phyloP scores from a whole-genome alignment of 2,329 filamentous ascomycete species.

The Raffaelea ambrosiae region DNA sequence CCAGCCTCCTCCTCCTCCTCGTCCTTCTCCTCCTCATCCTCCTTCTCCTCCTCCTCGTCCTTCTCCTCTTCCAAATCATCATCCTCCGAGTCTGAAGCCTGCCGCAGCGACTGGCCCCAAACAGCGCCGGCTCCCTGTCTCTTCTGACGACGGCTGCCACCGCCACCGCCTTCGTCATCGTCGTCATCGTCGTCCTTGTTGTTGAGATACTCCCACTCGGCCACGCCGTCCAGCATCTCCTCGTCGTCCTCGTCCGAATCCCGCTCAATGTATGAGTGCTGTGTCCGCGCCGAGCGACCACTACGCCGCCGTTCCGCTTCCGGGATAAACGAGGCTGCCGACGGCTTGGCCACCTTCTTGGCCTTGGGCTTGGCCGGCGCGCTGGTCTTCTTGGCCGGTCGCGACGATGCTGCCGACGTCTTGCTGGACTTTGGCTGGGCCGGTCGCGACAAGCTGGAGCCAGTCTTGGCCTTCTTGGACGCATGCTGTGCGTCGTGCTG shows the following conservation, averaged over 20 bases:
- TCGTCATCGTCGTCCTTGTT: constrained; percentile 19
- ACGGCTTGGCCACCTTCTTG: constrained; percentile 18
- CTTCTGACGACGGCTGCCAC: not conserved
- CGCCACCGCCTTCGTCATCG: not conserved
- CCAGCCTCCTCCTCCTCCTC: not conserved
- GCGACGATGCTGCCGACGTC: too few relatives aligned
- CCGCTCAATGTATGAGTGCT: constrained; percentile 45
- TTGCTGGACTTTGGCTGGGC: constrained; percentile 15
- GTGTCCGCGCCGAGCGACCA: constrained; percentile 35
- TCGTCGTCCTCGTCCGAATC: constrained; percentile 50
- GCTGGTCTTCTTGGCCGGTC: not conserved
- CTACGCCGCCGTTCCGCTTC: constrained; percentile 45
- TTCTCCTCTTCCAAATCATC: too few relatives aligned
- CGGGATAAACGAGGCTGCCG: constrained; percentile 17
- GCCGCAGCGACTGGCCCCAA: constrained; percentile 9
- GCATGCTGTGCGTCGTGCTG: constrained; percentile 25
- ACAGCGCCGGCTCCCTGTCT: not conserved
- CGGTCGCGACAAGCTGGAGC: constrained; percentile 4
- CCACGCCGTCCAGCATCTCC: constrained; percentile 53
- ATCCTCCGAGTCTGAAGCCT: constrained; percentile 6
- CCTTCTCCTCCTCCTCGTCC: not conserved
- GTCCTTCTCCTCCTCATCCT: not conserved
- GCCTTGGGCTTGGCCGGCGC: constrained; percentile 23
- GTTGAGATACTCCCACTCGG: constrained; percentile 45
- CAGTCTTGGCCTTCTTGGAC: constrained; percentile 28